Conservation (phyloP, 805 yeast genomes). For the Kuraishia ogatae region DNA sequence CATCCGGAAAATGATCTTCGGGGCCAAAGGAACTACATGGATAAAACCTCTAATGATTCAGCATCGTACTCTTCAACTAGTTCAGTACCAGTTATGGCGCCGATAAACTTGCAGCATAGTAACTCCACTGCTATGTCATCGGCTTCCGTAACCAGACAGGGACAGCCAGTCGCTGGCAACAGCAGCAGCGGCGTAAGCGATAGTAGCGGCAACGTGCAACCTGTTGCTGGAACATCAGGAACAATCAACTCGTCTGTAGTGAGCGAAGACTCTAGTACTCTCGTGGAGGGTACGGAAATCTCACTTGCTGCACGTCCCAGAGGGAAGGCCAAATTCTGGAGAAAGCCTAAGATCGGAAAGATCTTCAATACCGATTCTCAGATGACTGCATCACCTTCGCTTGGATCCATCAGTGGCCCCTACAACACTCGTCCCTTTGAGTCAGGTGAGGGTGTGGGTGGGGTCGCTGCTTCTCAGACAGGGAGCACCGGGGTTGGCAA, state of each 20-base stretch:
- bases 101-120: background rate
- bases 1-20: background rate
- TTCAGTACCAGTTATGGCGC: background rate
- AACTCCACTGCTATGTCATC: background rate
- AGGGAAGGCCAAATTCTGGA: slow-evolving; percentile 24
- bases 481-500: background rate
- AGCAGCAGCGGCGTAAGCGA: background rate
- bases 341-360: slow-evolving; percentile 6
- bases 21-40: background rate
- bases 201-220: background rate
- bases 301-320: slow-evolving; percentile 10
- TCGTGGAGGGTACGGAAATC: background rate
- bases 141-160: background rate
- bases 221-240: background rate
- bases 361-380: background rate
- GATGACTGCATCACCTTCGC: background rate
- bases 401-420: background rate
- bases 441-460: background rate
- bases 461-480: background rate
- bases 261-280: slow-evolving; percentile 5
- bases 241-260: background rate
- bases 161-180: background rate
- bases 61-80: background rate
- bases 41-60: background rate
- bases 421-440: background rate